Evolutionary conservation across 345 rosid species (phyloP).

Genomic region (Mangifera indica): DNA sequence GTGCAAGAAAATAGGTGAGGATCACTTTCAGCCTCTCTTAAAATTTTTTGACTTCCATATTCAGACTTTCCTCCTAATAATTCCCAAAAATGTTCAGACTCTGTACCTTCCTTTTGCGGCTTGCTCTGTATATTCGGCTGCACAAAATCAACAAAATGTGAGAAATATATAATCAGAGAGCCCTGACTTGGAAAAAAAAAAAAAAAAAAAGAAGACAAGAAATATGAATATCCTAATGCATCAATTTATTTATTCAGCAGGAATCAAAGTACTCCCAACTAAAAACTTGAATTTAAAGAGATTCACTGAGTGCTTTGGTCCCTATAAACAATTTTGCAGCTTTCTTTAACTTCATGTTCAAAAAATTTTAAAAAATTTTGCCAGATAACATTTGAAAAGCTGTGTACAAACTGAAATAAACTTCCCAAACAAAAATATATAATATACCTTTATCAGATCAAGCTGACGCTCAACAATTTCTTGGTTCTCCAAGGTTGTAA

Average conservation of each 20-base stretch:
- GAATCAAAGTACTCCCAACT: slow-evolving; percentile 7
- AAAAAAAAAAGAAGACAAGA: slow-evolving; percentile 9
- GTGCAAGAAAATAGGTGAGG: slow-evolving; percentile 90
- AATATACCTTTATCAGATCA: slow-evolving; percentile 89
- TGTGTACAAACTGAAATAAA: slow-evolving; percentile 14
- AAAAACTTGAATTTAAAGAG: slow-evolving; percentile 6
- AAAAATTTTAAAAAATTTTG: background rate
- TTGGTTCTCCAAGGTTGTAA: slow-evolving; percentile 68
- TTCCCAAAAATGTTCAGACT: slow-evolving; percentile 92
- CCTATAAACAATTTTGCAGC: background rate
- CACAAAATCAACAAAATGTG: slow-evolving; percentile 28
- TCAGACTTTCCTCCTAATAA: slow-evolving; percentile 83
- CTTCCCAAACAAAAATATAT: slow-evolving; percentile 5
- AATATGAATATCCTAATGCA: slow-evolving; percentile 9
- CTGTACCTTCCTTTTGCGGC: slow-evolving; percentile 94
- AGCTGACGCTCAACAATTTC: slow-evolving; percentile 91
- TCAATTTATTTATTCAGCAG: background rate
- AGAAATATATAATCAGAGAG: slow-evolving; percentile 12
- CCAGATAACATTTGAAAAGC: background rate
- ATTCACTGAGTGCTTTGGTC: background rate
- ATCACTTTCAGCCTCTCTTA: slow-evolving; percentile 76
- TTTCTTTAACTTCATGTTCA: background rate
- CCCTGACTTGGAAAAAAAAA: slow-evolving; percentile 10
- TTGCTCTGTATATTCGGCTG: slow-evolving; percentile 84
- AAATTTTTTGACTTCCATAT: slow-evolving; percentile 71